Evolutionary conservation across 2,329 filamentous ascomycete species (phyloP).

Genomic region (Apiospora sp.): DNA sequence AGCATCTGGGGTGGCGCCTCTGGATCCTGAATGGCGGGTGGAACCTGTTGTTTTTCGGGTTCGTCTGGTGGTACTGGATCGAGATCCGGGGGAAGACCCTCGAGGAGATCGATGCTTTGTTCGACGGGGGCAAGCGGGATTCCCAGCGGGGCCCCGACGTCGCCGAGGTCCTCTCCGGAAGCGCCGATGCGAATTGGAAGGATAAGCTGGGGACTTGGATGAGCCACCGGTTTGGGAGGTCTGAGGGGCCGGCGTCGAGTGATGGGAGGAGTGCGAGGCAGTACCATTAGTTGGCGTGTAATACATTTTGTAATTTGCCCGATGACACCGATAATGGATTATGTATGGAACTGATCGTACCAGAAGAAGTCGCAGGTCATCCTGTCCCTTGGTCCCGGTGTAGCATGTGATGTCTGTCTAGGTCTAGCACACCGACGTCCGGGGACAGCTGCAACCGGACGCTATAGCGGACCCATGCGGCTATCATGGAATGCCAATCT

Average conservation of each 20-base stretch:
- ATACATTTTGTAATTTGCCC: too few relatives aligned
- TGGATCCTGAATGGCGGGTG: slow-evolving; percentile 37
- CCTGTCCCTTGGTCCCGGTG: too few relatives aligned
- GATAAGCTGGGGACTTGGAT: background rate
- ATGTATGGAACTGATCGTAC: too few relatives aligned
- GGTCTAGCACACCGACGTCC: too few relatives aligned
- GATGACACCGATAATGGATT: too few relatives aligned
- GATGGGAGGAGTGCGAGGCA: background rate
- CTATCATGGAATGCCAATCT: too few relatives aligned
- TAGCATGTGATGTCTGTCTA: too few relatives aligned
- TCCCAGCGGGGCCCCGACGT: slow-evolving; percentile 25
- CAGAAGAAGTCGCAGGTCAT: too few relatives aligned
- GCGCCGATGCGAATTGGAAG: slow-evolving; percentile 7
- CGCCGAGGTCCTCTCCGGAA: slow-evolving; percentile 19
- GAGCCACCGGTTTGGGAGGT: background rate
- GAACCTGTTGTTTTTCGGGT: slow-evolving; percentile 33
- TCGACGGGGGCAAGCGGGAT: slow-evolving; percentile 26
- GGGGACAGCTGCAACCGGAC: too few relatives aligned
- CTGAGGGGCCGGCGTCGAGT: background rate
- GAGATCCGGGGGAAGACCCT: slow-evolving; percentile 34
- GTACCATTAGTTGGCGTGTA: background rate
- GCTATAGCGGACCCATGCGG: too few relatives aligned
- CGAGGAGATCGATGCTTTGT: slow-evolving; percentile 34
- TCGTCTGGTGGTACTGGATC: slow-evolving; percentile 35
- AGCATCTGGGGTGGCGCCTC: slow-evolving; percentile 36